A percentile compares a stretch with the other conserved stretches of the same genome.
These are phyloP conservation scores for Diospyros kaki DNA, from an alignment of 148 eudicot species.

Conservation along the genomic window DNA sequence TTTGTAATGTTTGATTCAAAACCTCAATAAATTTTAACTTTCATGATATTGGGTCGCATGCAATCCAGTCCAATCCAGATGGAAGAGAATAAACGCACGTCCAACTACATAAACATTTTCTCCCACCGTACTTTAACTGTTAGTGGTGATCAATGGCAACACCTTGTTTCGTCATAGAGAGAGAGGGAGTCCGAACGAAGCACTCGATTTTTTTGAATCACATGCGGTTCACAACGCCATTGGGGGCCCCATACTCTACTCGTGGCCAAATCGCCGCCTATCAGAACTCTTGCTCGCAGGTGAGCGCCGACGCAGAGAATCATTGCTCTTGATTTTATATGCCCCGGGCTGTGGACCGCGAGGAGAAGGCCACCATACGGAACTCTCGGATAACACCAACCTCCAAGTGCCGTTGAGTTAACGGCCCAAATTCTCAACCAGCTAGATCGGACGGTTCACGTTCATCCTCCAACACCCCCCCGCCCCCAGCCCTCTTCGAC, in stretches of 20 bases:
- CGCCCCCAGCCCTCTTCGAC: not conserved
- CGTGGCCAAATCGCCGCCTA: not conserved
- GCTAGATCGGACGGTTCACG: constrained; percentile 9
- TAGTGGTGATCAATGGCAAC: no score
- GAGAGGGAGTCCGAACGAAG: no score
- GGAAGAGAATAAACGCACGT: no score
- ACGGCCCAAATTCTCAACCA: constrained; percentile 8
- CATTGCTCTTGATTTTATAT: not conserved
- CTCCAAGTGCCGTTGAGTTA: not conserved
- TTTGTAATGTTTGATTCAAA: no score
- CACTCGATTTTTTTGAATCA: no score
- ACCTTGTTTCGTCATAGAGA: no score
- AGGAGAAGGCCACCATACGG: not conserved
- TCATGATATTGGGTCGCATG: no score
- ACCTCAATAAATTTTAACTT: no score
- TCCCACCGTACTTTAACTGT: no score
- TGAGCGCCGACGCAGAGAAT: not conserved
- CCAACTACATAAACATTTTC: no score
- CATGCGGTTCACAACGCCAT: no score
- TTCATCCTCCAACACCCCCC: not conserved
- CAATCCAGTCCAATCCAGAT: no score
- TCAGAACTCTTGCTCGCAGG: not conserved
- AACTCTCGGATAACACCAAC: constrained; percentile 5
- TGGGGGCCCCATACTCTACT: not conserved
- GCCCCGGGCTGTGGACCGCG: not conserved